Base-by-base conservation (phyloP, 768 basidiomycete species). In the Suillus sp. region DNA sequence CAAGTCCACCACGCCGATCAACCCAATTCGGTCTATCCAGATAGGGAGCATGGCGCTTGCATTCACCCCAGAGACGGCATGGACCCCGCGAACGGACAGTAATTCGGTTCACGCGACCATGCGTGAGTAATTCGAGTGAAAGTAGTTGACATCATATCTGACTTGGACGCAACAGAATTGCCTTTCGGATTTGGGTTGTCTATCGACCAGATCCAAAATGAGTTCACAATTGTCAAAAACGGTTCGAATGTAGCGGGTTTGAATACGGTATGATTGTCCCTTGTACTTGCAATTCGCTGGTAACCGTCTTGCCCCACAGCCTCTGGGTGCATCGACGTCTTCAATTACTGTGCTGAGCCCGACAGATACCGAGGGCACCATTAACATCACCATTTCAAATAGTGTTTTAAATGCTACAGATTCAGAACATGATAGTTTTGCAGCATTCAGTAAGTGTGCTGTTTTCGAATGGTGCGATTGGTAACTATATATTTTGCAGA, bases 111-210 rank as follows among this genome's bases (percentile, higher is more conserved):
- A 82, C 30, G 90, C 89, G 11, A 74, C 72, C 27, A 78, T 91
- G 65, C 71, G 87, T 88, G 73, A 62, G 80, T 71, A 32, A 27
- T 56, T 55, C 18, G 9, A 3, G 9, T 56, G 8, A 55, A 55
- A 55, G 35, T 8, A 5, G 4, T 27, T 11, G 35, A 18, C 13
- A 16, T 59, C 55, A 34, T n/a, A n/a, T 35, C 38, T 22, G 54
- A 62, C 63, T 38, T 48, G 3, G 60, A 54, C 57, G n/a, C 56
- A 61, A 50, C 63, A 89, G 88, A 82, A 65, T 75, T 92, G 42
- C 90, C 90, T 37, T 92, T 92, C 64, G 90, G 90, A 11, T 92
- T 92, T 72, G 75, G 75, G 32, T 9, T 90, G 20, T 75, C 77
- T 1, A 84, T 91, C 59, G 80, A 78, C 34, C 72, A 88, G 63